These are phyloP conservation scores for Platanthera guangdongensis DNA, from an alignment of 106 monocot species.

Conservation along the genomic window DNA sequence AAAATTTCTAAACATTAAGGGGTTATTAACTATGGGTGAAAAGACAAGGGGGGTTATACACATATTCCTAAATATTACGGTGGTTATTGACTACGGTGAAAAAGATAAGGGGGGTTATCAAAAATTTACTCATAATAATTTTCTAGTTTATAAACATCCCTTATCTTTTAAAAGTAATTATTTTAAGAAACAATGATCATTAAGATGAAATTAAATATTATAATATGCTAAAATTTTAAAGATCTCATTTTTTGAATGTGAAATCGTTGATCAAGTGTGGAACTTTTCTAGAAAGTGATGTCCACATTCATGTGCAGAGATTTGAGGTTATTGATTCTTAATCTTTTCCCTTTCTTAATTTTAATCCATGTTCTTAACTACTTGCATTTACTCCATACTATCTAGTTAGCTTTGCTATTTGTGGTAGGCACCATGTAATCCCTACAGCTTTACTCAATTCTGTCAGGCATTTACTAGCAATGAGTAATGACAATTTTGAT, in stretches of 20 bases:
- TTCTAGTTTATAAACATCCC: too few relatives aligned
- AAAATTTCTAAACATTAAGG: too few relatives aligned
- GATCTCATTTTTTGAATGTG: neutral
- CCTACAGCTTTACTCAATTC: neutral
- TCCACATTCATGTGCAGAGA: neutral
- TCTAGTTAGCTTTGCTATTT: neutral
- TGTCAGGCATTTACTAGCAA: neutral
- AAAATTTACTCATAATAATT: too few relatives aligned
- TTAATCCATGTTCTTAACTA: neutral
- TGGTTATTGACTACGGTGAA: too few relatives aligned
- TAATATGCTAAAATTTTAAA: neutral
- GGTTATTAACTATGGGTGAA: too few relatives aligned
- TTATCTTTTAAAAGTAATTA: too few relatives aligned
- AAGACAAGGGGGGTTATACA: too few relatives aligned
- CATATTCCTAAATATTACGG: too few relatives aligned
- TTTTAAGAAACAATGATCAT: too few relatives aligned
- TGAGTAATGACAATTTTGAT: neutral
- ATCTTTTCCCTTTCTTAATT: neutral
- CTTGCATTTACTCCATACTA: neutral
- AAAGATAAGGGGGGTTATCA: too few relatives aligned
- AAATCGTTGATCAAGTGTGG: neutral
- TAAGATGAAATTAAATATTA: neutral
- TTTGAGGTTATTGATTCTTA: neutral
- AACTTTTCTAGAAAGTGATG: neutral
- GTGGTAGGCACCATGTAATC: neutral